Evolutionary conservation across 2,329 filamentous ascomycete species (phyloP).

Genomic region (Neonectria magnoliae): DNA sequence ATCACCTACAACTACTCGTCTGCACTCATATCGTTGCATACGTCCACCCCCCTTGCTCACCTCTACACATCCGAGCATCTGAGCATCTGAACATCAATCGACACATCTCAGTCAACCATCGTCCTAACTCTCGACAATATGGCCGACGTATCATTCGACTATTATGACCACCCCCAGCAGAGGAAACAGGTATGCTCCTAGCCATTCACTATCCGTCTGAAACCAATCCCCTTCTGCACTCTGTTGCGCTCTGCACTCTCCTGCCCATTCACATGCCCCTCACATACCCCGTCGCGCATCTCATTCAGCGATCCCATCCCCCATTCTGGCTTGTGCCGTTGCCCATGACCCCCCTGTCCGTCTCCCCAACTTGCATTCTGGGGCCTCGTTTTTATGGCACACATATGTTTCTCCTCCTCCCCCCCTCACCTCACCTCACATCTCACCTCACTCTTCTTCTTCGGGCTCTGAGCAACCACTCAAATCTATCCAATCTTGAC

Average conservation of each 20-base stretch:
- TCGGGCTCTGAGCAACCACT: constrained; percentile 27
- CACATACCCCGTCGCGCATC: constrained; percentile 2
- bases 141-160: constrained; percentile 44
- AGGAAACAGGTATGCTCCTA: constrained; percentile 40
- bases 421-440: constrained; percentile 35
- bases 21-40: neutral
- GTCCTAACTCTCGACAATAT: constrained; percentile 33
- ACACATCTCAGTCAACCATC: constrained; percentile 35
- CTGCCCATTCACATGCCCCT: constrained; percentile 16
- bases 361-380: constrained; percentile 21
- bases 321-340: constrained; percentile 27
- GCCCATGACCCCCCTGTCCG: constrained; percentile 30
- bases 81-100: constrained; percentile 30
- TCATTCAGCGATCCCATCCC: constrained; percentile 20
- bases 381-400: constrained; percentile 42
- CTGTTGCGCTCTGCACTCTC: neutral
- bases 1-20: neutral
- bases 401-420: constrained; percentile 34
- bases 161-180: constrained; percentile 41
- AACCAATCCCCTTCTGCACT: constrained; percentile 21
- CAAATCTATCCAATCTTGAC: constrained; percentile 20
- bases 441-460: constrained; percentile 31
- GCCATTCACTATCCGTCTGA: constrained; percentile 7
- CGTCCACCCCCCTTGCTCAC: constrained; percentile 11
- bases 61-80: constrained; percentile 25